phyloP scores from a whole-genome alignment of 495 filamentous ascomycete species.

The Aspergillus saccharolyticus region DNA sequence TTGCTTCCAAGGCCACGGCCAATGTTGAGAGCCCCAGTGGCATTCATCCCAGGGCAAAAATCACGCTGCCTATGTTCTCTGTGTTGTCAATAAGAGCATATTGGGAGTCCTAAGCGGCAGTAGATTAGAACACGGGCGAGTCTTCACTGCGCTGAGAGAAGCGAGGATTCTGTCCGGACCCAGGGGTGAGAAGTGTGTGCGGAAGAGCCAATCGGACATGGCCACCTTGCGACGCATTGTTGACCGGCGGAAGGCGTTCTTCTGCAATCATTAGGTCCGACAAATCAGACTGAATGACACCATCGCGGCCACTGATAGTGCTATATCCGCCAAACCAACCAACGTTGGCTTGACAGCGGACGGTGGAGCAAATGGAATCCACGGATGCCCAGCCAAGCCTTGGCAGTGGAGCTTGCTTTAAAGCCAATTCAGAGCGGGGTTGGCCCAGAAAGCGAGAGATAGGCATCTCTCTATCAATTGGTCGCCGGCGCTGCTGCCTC shows the following conservation, averaged over 20 bases:
- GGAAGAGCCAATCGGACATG: background rate
- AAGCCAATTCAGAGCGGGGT: slow-evolving; percentile 1
- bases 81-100: background rate
- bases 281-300: background rate
- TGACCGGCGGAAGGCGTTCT: background rate
- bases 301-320: slow-evolving; percentile 5
- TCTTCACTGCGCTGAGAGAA: background rate
- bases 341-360: background rate
- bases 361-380: background rate
- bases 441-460: background rate
- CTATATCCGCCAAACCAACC: background rate
- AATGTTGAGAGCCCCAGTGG: too few relatives aligned
- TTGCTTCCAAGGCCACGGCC: background rate
- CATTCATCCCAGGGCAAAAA: too few relatives aligned
- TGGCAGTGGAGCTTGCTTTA: slow-evolving; percentile 3
- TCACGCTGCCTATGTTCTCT: background rate
- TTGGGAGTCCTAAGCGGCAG: background rate
- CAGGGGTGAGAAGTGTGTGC: background rate
- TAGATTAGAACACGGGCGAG: background rate
- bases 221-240: background rate
- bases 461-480: background rate
- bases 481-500: background rate
- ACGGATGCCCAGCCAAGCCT: background rate
- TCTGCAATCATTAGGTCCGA: background rate
- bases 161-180: background rate